Base-by-base conservation (phyloP, 306 rosid genomes). In the Trifolium dubium region DNA sequence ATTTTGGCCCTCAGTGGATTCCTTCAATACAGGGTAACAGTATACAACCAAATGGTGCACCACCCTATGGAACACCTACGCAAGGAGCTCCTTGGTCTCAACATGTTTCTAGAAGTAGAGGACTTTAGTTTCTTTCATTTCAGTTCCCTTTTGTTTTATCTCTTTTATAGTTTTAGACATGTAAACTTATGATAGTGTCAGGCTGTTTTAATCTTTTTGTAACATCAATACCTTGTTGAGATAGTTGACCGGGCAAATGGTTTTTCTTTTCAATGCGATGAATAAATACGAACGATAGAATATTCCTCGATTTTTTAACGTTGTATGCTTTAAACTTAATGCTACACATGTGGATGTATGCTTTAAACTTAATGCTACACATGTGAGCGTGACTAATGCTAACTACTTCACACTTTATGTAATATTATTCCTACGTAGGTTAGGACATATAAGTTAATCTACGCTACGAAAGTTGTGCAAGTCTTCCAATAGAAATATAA, bases 101-200 rank as follows among this genome's bases (percentile, higher is more conserved):
- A 62, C 83, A 87, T 78, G 65, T 67, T 50, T 82, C 98, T 32
- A 86, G 83, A 85, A 88, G 85, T 83, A 85, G 97, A 79, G 89
- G 92, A 8, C 91, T 23, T 46, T 81, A 80, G 70, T 64, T 66
- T 37, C 64, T 63, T 30, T 3, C 29, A 40, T 63, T 68, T 81
- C 31, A 18, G 71, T 56, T 41, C 61, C 54, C 5, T 17, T 32
- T 46, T 12, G 31, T 56, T 11, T 37, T 10, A 19, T 40, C 34
- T 41, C 17, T 76, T 8, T 19, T 41, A 17, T 14, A 28, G 76
- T 43, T 80, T 78, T 81, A 84, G 81, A 19, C 60, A 7, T 82
- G 79, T 85, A 82, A 85, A 47, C 71, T 69, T 76, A 74, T 69
- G 56, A 56, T 74, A 35, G 69, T 69, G 35, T 43, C 56, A 13